phyloP scores from a whole-genome alignment of 352 stramenopile species.

The Phytopythium litorale region DNA sequence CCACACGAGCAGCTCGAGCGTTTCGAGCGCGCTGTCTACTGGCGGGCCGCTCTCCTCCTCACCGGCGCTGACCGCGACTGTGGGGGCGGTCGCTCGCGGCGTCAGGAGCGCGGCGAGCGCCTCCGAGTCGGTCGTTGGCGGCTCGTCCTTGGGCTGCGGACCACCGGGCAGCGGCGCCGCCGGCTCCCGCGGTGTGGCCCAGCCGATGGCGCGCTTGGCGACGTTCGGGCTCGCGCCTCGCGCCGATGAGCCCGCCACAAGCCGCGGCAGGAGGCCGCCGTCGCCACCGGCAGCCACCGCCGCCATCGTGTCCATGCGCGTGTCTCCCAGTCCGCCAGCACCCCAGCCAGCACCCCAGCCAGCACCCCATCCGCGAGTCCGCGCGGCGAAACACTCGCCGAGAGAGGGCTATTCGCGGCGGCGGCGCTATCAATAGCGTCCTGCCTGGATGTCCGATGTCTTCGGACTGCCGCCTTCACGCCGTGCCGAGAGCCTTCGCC shows the following conservation, averaged over 20 bases:
- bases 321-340: background rate
- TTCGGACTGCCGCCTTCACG: too few species aligned
- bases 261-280: background rate
- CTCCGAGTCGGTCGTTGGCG: background rate
- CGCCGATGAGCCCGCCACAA: background rate
- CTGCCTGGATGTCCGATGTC: too few species aligned
- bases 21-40: slow-evolving; percentile 21
- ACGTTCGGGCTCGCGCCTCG: slow-evolving; percentile 20
- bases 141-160: background rate
- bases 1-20: slow-evolving; percentile 17
- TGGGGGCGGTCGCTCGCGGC: background rate
- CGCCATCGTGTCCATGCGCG: background rate
- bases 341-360: too few species aligned
- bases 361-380: background rate
- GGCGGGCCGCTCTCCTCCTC: background rate
- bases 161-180: background rate
- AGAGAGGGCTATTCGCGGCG: background rate
- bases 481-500: too few species aligned
- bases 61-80: too few species aligned
- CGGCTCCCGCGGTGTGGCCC: slow-evolving; percentile 13
- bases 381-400: background rate
- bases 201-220: slow-evolving; percentile 18
- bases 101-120: background rate
- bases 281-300: background rate
- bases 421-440: background rate